Conservation (phyloP, 2,329 filamentous ascomycete species). For the Chaetothyriales sp. region DNA sequence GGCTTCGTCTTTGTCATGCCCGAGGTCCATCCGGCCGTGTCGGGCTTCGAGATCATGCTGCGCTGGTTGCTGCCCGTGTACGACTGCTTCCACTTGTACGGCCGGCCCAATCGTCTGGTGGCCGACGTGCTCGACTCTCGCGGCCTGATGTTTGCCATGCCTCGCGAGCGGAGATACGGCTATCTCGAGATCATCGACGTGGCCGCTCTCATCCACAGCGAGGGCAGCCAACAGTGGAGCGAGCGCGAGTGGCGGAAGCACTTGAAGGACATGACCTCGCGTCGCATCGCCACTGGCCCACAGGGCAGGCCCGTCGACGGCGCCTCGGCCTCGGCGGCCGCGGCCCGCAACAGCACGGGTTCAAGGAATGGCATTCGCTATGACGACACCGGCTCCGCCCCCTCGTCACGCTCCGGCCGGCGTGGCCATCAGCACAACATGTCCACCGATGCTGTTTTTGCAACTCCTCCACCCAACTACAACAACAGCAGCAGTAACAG, state of each 20-base stretch:
- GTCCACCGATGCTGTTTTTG: slow-evolving; percentile 35
- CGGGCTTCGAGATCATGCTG: slow-evolving; percentile 89
- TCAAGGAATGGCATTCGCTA: slow-evolving; percentile 26
- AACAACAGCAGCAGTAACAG: too few relatives aligned
- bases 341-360: slow-evolving; percentile 23
- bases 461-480: slow-evolving; percentile 32
- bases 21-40: slow-evolving; percentile 79
- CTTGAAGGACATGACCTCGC: slow-evolving; percentile 75
- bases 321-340: slow-evolving; percentile 43
- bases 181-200: slow-evolving; percentile 87
- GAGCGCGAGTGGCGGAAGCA: slow-evolving; percentile 83
- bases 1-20: slow-evolving; percentile 98
- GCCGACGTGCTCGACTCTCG: slow-evolving; percentile 76
- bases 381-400: slow-evolving; percentile 38
- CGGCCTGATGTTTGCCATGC: slow-evolving; percentile 97
- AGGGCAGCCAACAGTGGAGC: slow-evolving; percentile 63
- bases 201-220: slow-evolving; percentile 59
- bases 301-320: slow-evolving; percentile 20
- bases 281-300: slow-evolving; percentile 54
- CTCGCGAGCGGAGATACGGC: slow-evolving; percentile 71
- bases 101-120: slow-evolving; percentile 70
- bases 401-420: slow-evolving; percentile 32
- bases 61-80: slow-evolving; percentile 86
- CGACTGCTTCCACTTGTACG: slow-evolving; percentile 85
- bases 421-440: slow-evolving; percentile 24